Evolutionary conservation across 2,329 filamentous ascomycete species (phyloP).

Genomic region (Stagonosporopsis chrysanthemi): DNA sequence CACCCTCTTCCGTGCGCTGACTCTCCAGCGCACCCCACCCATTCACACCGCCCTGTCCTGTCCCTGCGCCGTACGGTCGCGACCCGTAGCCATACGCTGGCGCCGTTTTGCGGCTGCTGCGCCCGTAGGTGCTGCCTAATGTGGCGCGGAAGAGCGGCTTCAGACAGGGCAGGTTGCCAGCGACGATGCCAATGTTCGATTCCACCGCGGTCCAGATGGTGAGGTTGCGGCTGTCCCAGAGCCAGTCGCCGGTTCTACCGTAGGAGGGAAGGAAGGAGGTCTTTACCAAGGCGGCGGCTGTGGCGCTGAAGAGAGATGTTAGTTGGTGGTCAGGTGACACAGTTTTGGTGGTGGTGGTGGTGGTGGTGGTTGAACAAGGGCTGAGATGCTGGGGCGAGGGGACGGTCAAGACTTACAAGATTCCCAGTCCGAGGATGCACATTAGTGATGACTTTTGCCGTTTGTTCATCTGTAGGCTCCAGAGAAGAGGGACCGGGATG

Average conservation of each 20-base stretch:
- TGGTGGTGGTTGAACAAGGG: too few relatives aligned
- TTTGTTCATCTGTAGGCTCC: conserved; percentile 48
- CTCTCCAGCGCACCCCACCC: conserved; percentile 18
- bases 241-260: conserved; percentile 49
- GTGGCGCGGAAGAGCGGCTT: conserved; percentile 52
- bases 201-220: conserved; percentile 58
- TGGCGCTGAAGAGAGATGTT: conserved; percentile 34
- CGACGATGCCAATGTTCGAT: conserved; percentile 55
- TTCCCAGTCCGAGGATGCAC: conserved; percentile 53
- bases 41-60: conserved; percentile 17
- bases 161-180: conserved; percentile 53
- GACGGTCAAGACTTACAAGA: conserved; percentile 43
- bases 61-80: conserved; percentile 27
- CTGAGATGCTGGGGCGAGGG: not conserved
- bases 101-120: conserved; percentile 26
- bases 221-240: conserved; percentile 55
- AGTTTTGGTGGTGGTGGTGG: too few relatives aligned
- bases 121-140: conserved; percentile 44
- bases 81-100: conserved; percentile 17
- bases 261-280: conserved; percentile 44
- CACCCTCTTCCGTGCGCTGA: not conserved
- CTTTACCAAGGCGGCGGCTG: conserved; percentile 54
- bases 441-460: conserved; percentile 53
- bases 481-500: conserved; percentile 46
- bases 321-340: not conserved